Percentiles rank a stretch among this genome's conserved stretches.
phyloP scores from a whole-genome alignment of 129 eudicot species.

The Chrysanthemum seticuspe region DNA sequence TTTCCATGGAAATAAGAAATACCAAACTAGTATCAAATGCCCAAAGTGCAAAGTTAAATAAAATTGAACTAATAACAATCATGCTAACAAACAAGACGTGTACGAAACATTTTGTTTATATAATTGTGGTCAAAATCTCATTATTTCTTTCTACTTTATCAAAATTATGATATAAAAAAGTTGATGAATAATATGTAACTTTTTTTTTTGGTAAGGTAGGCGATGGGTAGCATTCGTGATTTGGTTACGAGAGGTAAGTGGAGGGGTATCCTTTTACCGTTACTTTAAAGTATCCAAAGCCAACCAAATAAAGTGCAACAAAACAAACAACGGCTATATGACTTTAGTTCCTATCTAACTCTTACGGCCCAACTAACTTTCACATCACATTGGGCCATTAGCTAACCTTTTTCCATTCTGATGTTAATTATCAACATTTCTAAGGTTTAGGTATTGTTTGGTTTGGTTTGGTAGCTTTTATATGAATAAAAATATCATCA shows the following conservation, averaged over 20 bases:
- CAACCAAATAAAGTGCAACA: constrained; percentile 39
- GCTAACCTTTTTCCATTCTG: neutral
- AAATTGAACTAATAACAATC: too few species aligned
- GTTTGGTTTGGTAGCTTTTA: too few species aligned
- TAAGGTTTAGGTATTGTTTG: neutral
- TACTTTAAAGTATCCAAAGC: constrained; percentile 58
- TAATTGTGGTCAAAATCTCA: neutral
- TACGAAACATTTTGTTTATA: too few species aligned
- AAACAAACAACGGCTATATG: constrained; percentile 43
- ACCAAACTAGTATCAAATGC: too few species aligned
- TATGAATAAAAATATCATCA: too few species aligned
- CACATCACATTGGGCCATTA: constrained; percentile 27
- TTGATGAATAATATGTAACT: neutral
- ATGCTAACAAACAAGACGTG: too few species aligned
- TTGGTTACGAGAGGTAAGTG: constrained; percentile 26
- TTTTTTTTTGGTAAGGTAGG: constrained; percentile 27
- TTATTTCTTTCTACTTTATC: neutral
- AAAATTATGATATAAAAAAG: constrained; percentile 7
- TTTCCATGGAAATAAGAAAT: too few species aligned
- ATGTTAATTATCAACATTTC: too few species aligned
- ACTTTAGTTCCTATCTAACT: constrained; percentile 21
- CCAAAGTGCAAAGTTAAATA: too few species aligned
- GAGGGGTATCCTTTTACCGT: constrained; percentile 52
- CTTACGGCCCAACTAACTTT: constrained; percentile 33
- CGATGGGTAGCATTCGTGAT: constrained; percentile 48